Conservation (phyloP, 208 protist genomes). For the Wallacemonas sp. region DNA sequence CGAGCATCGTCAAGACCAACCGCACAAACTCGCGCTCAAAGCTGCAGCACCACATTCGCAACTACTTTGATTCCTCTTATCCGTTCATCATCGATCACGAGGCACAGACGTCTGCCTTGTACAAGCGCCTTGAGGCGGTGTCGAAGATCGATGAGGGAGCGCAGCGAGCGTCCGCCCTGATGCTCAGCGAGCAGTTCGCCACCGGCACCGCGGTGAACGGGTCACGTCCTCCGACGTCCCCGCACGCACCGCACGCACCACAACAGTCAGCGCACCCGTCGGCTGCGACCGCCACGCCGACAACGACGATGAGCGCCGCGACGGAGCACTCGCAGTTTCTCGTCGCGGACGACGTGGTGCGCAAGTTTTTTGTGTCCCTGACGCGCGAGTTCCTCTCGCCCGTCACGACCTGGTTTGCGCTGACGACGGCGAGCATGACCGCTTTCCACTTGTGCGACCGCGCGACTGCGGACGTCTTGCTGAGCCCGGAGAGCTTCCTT, state of each 20-base stretch:
- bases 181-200: constrained; percentile 45
- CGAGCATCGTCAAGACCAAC: constrained; percentile 22
- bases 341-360: constrained; percentile 79
- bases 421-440: constrained; percentile 31
- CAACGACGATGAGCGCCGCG: not conserved
- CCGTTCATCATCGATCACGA: constrained; percentile 73
- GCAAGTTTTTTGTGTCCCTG: constrained; percentile 86
- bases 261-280: too few relatives aligned
- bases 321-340: constrained; percentile 52
- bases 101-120: constrained; percentile 54
- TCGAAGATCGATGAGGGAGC: constrained; percentile 56
- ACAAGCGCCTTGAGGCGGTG: constrained; percentile 68
- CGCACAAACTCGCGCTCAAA: constrained; percentile 24
- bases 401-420: constrained; percentile 64
- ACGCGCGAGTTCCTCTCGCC: constrained; percentile 84
- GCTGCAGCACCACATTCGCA: constrained; percentile 44
- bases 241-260: too few relatives aligned
- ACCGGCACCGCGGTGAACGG: not conserved
- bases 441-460: constrained; percentile 76
- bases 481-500: constrained; percentile 70
- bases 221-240: too few relatives aligned
- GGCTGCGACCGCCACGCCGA: too few relatives aligned
- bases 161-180: constrained; percentile 47
- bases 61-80: constrained; percentile 75
- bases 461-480: constrained; percentile 25